Evolutionary conservation across 1,284 basidiomycete species (phyloP), one percentile per base, ranked within the genome.

Genomic region (Fistulina hepatica): DNA sequence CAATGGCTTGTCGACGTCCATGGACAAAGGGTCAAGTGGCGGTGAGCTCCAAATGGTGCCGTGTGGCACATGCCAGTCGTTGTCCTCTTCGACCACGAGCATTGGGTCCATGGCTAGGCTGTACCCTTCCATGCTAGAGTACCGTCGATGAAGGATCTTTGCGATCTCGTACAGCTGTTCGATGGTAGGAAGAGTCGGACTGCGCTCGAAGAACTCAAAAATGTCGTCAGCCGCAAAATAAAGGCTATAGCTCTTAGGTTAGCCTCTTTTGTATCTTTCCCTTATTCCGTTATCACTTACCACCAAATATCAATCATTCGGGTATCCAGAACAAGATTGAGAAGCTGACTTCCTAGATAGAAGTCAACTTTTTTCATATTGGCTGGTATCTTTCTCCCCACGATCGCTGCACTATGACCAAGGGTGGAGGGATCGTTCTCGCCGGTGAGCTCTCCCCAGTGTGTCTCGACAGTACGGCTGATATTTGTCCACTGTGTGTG

Each of bases 361-460:
- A 54, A 60, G 26, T 57, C 54, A 9, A 55, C 49, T 33, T 58
- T 55, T 25, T 49, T 50, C 10, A 54, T 40, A 27, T 56, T 52
- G 2, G 47, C 13, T 2, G 53, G 52, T 17, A 46, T 32, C n/a
- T 44, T 44, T 9, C 47, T 39, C 3, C 47, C 44, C 22, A 57
- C 51, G 21, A 49, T 46, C 9, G 45, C 35, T 0, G 51, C 45
- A 22, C 51, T 55, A 31, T 56, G 50, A 0, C 53, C 50, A 5
- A 59, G 44, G 0, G 40, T 47, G 2, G 48, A 51, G 6, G 50
- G 50, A 43, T 60, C 54, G 2, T 43, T 22, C n/a, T 46, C 51
- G n/a, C n/a, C n/a, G 6, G 38, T 34, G 3, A 41, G 31, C 4
- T 36, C 25, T 1, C 45, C 48, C 46, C 49, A 55, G 37, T 54